Percentiles rank a stretch among this genome's conserved stretches.
These are phyloP conservation scores for Clarireedia monteithiana DNA, from an alignment of 2,329 filamentous ascomycete genomes.

Conservation along the genomic window DNA sequence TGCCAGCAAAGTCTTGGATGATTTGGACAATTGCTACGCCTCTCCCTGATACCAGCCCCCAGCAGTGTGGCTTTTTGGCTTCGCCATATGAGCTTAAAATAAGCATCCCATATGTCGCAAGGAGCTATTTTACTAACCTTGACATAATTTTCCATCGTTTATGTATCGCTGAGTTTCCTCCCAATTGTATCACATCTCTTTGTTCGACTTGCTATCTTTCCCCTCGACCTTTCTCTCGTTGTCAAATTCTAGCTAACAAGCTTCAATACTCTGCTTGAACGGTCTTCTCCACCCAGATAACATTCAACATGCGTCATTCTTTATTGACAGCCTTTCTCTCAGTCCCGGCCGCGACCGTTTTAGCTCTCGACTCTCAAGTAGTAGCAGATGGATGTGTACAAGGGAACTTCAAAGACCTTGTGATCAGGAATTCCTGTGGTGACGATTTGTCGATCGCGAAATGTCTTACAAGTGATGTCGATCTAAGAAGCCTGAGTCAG, in stretches of 20 bases:
- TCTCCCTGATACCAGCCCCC: neutral
- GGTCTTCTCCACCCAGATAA: neutral
- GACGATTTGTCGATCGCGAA: constrained; percentile 13
- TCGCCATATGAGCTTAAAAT: neutral
- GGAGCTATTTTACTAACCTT: neutral
- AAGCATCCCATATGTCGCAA: neutral
- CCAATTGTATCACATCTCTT: neutral
- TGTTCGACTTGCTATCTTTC: neutral
- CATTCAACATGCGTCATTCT: constrained; percentile 18
- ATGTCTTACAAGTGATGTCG: constrained; percentile 16
- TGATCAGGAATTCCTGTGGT: constrained; percentile 18
- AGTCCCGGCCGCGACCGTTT: constrained; percentile 13
- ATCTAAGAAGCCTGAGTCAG: constrained; percentile 13
- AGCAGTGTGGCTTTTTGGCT: neutral
- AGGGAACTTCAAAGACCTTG: constrained; percentile 16
- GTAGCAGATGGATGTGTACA: constrained; percentile 10
- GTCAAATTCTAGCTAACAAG: neutral
- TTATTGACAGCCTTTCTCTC: constrained; percentile 1
- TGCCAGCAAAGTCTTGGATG: neutral
- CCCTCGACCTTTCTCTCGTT: neutral
- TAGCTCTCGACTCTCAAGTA: constrained; percentile 6
- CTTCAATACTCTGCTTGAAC: too few species aligned
- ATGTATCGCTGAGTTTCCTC: neutral
- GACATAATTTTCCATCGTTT: neutral
- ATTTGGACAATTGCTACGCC: constrained; percentile 3